Evolutionary conservation across 176 grass and related monocot species (phyloP).

Genomic region (Ananas comosus): DNA sequence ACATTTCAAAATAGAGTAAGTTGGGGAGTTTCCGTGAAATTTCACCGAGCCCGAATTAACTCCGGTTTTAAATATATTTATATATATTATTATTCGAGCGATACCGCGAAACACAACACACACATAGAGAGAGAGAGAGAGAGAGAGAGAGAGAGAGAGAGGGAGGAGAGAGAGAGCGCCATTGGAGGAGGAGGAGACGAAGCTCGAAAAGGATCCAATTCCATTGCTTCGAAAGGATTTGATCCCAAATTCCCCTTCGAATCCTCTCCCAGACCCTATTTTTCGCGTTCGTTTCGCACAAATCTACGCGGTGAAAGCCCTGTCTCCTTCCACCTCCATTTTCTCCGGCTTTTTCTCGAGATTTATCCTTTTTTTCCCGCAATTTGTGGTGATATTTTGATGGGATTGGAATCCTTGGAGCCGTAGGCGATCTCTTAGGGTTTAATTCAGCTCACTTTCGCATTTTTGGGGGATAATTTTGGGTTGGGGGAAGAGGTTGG

Average conservation of each 20-base stretch:
- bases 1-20: no score
- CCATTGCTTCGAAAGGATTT: no score
- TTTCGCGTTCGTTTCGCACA: no score
- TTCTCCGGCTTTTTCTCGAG: not conserved
- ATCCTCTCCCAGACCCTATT: not conserved
- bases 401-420: not conserved
- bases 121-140: not conserved
- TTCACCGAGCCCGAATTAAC: not conserved
- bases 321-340: not conserved
- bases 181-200: no score
- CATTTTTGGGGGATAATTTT: not conserved
- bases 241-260: not conserved
- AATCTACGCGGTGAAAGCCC: no score
- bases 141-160: no score
- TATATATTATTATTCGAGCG: slow-evolving; percentile 11
- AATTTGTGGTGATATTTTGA: not conserved
- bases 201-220: no score
- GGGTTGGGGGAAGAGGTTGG: not conserved
- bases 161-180: no score
- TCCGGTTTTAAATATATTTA: slow-evolving; percentile 13
- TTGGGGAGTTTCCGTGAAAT: not conserved
- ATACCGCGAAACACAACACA: slow-evolving; percentile 15
- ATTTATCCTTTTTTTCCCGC: not conserved
- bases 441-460: not conserved
- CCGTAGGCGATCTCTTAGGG: not conserved